Evolutionary conservation across 768 basidiomycete genomes (phyloP).

Genomic region (Psilocybe subaeruginosa): DNA sequence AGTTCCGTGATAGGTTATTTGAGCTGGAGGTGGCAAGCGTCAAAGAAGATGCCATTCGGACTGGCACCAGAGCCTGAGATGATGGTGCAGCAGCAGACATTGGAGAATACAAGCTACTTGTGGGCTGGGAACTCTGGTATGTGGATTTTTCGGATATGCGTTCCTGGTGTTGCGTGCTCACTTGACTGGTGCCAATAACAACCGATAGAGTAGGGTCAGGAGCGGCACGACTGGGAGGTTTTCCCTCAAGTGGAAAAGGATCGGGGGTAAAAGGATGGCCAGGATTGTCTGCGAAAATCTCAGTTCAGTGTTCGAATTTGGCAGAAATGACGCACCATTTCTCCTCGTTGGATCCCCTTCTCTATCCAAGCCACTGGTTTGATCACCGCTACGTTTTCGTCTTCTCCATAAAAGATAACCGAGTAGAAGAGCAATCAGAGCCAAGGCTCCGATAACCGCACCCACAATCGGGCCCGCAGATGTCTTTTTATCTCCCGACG

Average conservation of each 20-base stretch:
- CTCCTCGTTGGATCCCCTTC: background rate
- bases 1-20: background rate
- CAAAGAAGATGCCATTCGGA: background rate
- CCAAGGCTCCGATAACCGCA: constrained; percentile 13
- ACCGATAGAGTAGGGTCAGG: background rate
- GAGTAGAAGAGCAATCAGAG: constrained; percentile 8
- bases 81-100: background rate
- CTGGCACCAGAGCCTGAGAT: background rate
- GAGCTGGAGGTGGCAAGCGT: background rate
- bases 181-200: background rate
- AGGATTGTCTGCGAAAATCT: background rate
- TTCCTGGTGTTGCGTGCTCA: background rate
- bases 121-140: background rate
- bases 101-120: background rate
- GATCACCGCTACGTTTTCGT: background rate
- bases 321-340: background rate
- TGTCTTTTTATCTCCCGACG: constrained; percentile 6
- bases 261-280: background rate
- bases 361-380: background rate
- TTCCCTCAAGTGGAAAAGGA: background rate
- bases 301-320: background rate
- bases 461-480: constrained; percentile 18
- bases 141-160: background rate
- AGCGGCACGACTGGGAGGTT: background rate
- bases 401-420: constrained; percentile 14